Percentiles rank a stretch among this genome's conserved stretches.
Conservation (phyloP, 768 basidiomycete species). For the Xerocomellus intermedius region DNA sequence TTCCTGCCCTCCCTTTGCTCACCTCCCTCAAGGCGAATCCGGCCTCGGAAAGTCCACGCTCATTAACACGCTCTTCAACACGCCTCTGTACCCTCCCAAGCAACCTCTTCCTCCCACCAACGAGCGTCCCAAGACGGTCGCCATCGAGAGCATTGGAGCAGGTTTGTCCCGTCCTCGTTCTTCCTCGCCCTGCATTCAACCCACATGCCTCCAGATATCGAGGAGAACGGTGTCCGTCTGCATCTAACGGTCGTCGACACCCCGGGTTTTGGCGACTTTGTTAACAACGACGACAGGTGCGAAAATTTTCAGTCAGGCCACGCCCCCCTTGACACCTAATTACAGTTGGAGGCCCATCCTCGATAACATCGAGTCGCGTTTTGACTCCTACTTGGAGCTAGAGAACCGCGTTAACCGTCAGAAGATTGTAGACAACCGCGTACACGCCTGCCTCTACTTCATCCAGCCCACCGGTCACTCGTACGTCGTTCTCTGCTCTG, state of each 20-base stretch:
- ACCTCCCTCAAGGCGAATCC: conserved; percentile 73
- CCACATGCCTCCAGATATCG: conserved; percentile 71
- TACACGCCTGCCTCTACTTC: conserved; percentile 99
- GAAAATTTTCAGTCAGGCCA: conserved; percentile 20
- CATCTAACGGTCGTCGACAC: conserved; percentile 99
- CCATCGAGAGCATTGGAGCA: conserved; percentile 97
- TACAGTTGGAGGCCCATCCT: conserved; percentile 96
- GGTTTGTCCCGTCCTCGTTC: conserved; percentile 47
- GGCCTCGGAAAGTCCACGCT: conserved; percentile 98
- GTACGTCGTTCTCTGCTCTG: conserved; percentile 45
- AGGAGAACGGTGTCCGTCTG: conserved; percentile 95
- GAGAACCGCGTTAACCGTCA: conserved; percentile 96
- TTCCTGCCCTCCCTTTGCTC: conserved; percentile 7
- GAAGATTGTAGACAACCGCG: conserved; percentile 94
- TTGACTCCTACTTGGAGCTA: conserved; percentile 96
- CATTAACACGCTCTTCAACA: conserved; percentile 98
- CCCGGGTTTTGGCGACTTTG: conserved; percentile 98
- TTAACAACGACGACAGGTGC: conserved; percentile 98
- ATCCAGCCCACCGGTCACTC: conserved; percentile 98
- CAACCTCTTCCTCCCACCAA: conserved; percentile 79
- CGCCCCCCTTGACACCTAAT: conserved; percentile 18
- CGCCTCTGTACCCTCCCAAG: conserved; percentile 89
- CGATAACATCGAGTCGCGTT: conserved; percentile 97
- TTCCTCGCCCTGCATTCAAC: conserved; percentile 8
- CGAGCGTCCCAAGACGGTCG: conserved; percentile 89